Evolutionary conservation across 176 grass and related monocot species (phyloP), one percentile per base, ranked within the genome.

Genomic region (Carex littledalei): DNA sequence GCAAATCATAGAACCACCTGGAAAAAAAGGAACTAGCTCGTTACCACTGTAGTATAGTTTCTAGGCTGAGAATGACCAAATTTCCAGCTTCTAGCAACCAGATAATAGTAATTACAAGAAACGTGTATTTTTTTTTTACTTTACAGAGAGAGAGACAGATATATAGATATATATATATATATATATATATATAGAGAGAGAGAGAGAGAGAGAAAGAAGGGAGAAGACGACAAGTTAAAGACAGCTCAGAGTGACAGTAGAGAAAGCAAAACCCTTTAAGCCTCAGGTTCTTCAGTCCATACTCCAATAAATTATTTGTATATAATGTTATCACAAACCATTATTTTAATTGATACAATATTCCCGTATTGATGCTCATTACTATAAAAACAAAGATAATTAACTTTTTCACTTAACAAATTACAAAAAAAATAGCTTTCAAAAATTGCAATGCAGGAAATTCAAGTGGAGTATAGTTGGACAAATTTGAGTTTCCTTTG

Each of bases 241-340:
- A 83, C 81, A 83, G 81, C 81, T 83, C 81, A 83, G 57, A 65
- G 34, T 56, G 52, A 78, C 34, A 56, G 50, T 78, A 14, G 50
- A 78, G 22, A 78, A 18, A 78, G 74, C 24, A 56, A 78, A 78
- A 78, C 26, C 74, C 45, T 78, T 32, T 32, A 57, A 55, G 49
- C 73, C 74, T 31, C 74, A 78, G 50, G 6, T 55, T 78, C 14
- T 78, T 9, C 41, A 78, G 22, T 78, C 47, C 47, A 78, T 52
- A 52, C 43, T 49, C 43, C 43, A 43, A 56, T 32, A 31, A 56
- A 55, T 31, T 15, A 74, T 15, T 50, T 12, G 11, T 53, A 76
- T 76, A 24, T 26, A 26, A 26, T 74, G 41, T 11, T 14, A 50
- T 24, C 71, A 47, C 45, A 74, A 74, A 74, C n/a, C n/a, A 52